Evolutionary conservation across 139 green algal species (phyloP), one percentile per base, ranked within the genome.

Genomic region (Closterium sp.): DNA sequence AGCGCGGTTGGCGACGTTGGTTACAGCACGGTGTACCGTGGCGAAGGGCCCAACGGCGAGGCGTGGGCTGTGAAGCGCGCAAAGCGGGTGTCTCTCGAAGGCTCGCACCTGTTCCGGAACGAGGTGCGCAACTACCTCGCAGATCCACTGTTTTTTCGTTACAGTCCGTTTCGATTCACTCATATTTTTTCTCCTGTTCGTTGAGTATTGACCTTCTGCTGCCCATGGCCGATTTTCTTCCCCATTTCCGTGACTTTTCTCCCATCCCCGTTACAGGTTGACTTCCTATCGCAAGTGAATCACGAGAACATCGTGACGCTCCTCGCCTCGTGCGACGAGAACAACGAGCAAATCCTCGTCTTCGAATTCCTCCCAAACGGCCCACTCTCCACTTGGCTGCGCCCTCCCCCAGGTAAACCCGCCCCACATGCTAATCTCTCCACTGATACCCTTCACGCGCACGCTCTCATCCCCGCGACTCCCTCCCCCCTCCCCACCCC

Each of bases 291-390:
- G n/a, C 38, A 86, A 32, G 90, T 93, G 28, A 55, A 69, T 34
- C 90, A 93, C 81, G 34, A 34, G 33, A 90, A 90, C 84, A 34
- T 93, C 69, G 85, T 93, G 8, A 33, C 33, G 23, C 84, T 93
- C 34, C 86, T 38, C 21, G 90, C 69, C 0, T 89, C 85, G 34
- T 93, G 90, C 84, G 33, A 83, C 33, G 85, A 84, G 21, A 34
- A 43, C 33, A 33, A 28, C 55, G 28, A 90, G 33, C 81, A 34
- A 21, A 33, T 93, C 19, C 84, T 93, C 25, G 90, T 93, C 32
- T 93, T 90, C 84, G 90, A 93, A 28, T 93, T 87, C 34, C 21
- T 90, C 25, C 84, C 84, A n/a, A 93, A 93, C 81, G 90, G 90
- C 69, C 35, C 90, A 12, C 81, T 93, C 38, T 35, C 38, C 23